Evolutionary conservation across 768 basidiomycete species (phyloP), one percentile per base, ranked within the genome.

Genomic region (Crassisporium funariophilum): DNA sequence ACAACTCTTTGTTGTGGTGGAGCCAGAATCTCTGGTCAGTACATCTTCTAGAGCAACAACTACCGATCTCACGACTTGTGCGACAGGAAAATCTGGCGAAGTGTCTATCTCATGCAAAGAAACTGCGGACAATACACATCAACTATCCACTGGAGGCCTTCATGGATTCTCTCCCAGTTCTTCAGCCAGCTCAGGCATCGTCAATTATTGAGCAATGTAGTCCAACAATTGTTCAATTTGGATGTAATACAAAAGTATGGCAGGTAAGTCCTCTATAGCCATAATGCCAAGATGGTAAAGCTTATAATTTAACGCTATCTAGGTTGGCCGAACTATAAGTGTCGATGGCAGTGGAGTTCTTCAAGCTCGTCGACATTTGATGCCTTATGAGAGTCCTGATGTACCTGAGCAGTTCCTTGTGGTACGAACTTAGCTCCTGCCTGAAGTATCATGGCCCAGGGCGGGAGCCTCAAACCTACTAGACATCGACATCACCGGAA

Each of bases 321-420:
- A 86, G 84, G 73, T 86, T 25, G 66, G 70, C 44, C 69, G 77
- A 29, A 55, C 53, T 12, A 66, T 79, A 9, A 40, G 56, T 2
- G 49, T 62, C 7, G 64, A 67, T 12, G 70, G 70, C 20, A 60
- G 70, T 24, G 79, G 78, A 1, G 62, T 61, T 35, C 37, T 58
- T 24, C 39, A 65, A 74, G 29, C 57, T 55, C 11, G 59, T 65
- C 16, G 64, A 67, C 42, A 70, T 70, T 7, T 65, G 6, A 68
- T 63, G 2, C 71, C 75, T 1, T 87, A 84, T 51, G 84, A 87
- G 54, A 78, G 69, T 47, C 80, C 79, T 6, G 84, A 82, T 48
- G 67, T 90, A 15, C 87, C 87, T 15, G 87, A 90, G 53, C 78
- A 79, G 41, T 88, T 90, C 54, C 73, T 85, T 38, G 85, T 88